Base-by-base conservation (phyloP, 495 filamentous ascomycete species). In the Rostrohypoxylon terebratum region DNA sequence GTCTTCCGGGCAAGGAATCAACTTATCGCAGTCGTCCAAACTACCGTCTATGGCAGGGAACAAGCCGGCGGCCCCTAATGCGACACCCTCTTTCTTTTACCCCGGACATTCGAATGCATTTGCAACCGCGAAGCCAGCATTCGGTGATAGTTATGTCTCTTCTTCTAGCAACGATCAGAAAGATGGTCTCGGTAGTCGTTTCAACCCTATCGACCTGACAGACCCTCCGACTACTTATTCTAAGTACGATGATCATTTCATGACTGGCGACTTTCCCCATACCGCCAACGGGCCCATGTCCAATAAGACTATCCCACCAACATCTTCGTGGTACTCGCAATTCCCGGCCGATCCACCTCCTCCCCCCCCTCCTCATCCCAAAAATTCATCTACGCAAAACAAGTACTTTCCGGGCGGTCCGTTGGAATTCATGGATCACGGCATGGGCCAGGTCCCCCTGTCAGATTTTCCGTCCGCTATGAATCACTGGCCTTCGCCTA, bases 161-260 rank as follows among this genome's bases (percentile, higher is more conserved):
- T 11, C 13, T 4, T 14, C n/a, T 1, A 23, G 25, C 23, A 59
- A 58, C 14, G 23, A 51, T 5, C 45, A 59, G 36, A 25, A 31
- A 50, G 28, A n/a, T 16, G 16, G 10, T 20, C 16, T n/a, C 36
- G 68, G 68, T 18, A 53, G 59, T 21, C 31, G 10, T 16, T 54
- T 18, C 8, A 60, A 59, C 20, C 61, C 48, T 11, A 62, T 57
- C n/a, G 48, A 71, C 16, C 8, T 60, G 3, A 54, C 62, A 2
- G 42, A 7, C 10, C 31, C 11, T 40, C 7, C 44, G 31, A 33
- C 23, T n/a, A 20, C 23, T 11, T 4, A 64, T 38, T 25, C 23
- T 11, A 6, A 8, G 7, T 10, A 40, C 33, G 13, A 4, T 4
- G 18, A 28, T 4, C 18, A 28, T 33, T 28, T 28, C n/a, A 10